Base-by-base conservation (phyloP, 2,329 filamentous ascomycete species). In the Alternaria solani region DNA sequence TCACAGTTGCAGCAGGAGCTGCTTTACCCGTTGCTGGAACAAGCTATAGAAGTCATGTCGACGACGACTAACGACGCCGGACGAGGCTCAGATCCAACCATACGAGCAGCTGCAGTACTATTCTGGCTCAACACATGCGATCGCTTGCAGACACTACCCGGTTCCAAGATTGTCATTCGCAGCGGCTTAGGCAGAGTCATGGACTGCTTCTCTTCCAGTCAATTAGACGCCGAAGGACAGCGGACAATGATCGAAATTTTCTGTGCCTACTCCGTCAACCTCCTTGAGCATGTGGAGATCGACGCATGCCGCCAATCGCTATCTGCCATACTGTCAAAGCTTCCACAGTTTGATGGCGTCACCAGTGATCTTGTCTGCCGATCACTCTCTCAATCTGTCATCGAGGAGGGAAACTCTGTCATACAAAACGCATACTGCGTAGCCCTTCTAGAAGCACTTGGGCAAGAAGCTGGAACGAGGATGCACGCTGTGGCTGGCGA, bases 71-170 rank as follows among this genome's bases (percentile, higher is more conserved):
- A 67, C 34, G 38, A 61, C 14, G 44, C 52, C 2, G 32, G 58
- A 16, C 51, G 60, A 28, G 55, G 51, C 11, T 55, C 72, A 12
- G 63, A 71, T 41, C 70, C 71, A 3, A 48, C 58, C 11, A 48
- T 62, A 14, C 63, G 65, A 43, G 65, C 68, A 49, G 66, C 70
- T 20, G 72, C 74, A 20, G 67, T 72, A 41, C 12, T 67, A 14
- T 77, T 78, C 51, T 49, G 74, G 38, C 61, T 77, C 23, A 65
- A 70, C 20, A 62, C 66, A 25, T 76, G 68, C 55, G 62, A 74
- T 36, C 52, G 56, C 38, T 47, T 78, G 2, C 63, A 65, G 46
- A 70, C 63, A 2, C 46, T 77, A 30, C 69, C 71, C 18, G 66
- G 61, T 7, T 68, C 65, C 7, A 56, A 66, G 20, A 63, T 70